Base-by-base conservation (phyloP, 1,284 basidiomycete species). In the Marasmius oreades region DNA sequence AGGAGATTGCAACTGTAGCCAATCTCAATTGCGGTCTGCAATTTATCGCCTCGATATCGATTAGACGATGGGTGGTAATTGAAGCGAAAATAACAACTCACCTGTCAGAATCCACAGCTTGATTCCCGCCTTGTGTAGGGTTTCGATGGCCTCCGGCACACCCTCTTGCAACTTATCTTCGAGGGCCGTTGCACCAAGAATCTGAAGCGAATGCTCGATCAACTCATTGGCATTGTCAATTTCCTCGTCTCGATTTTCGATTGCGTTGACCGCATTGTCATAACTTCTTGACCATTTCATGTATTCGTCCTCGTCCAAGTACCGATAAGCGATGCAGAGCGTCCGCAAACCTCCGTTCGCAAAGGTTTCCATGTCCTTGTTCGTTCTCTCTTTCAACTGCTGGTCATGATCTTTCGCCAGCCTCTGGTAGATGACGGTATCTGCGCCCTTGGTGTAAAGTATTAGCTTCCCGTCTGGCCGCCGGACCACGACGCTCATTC, bases 141-240 rank as follows among this genome's bases (percentile, higher is more conserved):
- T 90, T 64, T 94, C 93, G 63, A 99, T 98, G 0, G 96, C 90
- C 59, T 97, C 95, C 0, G 96, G 96, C 1, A 99, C 95, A 26
- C 96, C 95, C 65, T 92, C 93, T 70, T 99, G 96, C 60, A 98
- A 74, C 77, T 98, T 98, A 72, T 98, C 96, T 71, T 99, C 95
- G 52, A 99, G 73, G 2, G 95, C 95, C 0, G 96, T 98, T 2
- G 95, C 96, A 1, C 96, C 95, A 3, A 99, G 78, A 54, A 99
- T 89, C 16, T 75, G 71, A 51, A 99, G 73, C 34, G 85, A 84
- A 66, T 90, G 85, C 69, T 99, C 95, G 62, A 98, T 85, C 63
- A 81, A 65, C 59, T 93, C 92, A 63, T 85, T 89, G 2, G 92
- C 92, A 72, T 87, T 89, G 60, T 97, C 95, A 46, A 98, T 87